phyloP scores from a whole-genome alignment of 176 grass and related monocot genomes.

The Oropetium thomaeum region DNA sequence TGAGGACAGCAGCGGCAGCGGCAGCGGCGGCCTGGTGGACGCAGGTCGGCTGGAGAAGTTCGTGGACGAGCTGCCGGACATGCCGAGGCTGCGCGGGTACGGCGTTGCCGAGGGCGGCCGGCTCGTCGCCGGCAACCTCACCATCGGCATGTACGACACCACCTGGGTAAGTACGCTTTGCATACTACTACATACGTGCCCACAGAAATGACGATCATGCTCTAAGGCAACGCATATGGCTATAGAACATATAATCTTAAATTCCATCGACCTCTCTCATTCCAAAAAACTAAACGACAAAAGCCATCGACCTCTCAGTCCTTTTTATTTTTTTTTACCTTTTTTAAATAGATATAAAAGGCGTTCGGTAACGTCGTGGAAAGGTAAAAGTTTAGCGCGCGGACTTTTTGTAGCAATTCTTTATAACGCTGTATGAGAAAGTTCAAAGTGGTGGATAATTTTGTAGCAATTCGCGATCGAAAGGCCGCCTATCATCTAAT shows the following conservation, averaged over 20 bases:
- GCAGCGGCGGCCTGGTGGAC: conserved; percentile 13
- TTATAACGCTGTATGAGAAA: too few species aligned
- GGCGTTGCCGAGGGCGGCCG: conserved; percentile 19
- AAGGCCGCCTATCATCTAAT: not conserved
- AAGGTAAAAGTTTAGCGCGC: too few species aligned
- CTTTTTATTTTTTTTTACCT: too few species aligned
- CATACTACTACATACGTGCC: not conserved
- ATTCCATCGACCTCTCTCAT: too few species aligned
- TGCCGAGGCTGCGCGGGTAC: conserved; percentile 67
- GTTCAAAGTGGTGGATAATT: too few species aligned
- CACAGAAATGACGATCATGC: not conserved
- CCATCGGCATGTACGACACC: conserved; percentile 92
- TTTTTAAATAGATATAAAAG: too few species aligned
- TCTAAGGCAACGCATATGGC: too few species aligned
- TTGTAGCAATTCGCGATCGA: not conserved
- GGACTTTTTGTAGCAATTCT: too few species aligned
- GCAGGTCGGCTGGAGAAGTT: conserved; percentile 70
- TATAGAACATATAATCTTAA: too few species aligned
- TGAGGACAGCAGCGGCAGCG: conserved; percentile 7
- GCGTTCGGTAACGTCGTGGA: too few species aligned
- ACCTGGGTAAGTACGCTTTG: conserved; percentile 53
- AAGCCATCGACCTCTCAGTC: too few species aligned
- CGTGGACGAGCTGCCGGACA: conserved; percentile 83
- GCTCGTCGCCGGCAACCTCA: conserved; percentile 72
- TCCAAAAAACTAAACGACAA: too few species aligned